These are phyloP conservation scores for Yamadazyma taylorii DNA, from an alignment of 1,139 yeast species.

Conservation along the genomic window DNA sequence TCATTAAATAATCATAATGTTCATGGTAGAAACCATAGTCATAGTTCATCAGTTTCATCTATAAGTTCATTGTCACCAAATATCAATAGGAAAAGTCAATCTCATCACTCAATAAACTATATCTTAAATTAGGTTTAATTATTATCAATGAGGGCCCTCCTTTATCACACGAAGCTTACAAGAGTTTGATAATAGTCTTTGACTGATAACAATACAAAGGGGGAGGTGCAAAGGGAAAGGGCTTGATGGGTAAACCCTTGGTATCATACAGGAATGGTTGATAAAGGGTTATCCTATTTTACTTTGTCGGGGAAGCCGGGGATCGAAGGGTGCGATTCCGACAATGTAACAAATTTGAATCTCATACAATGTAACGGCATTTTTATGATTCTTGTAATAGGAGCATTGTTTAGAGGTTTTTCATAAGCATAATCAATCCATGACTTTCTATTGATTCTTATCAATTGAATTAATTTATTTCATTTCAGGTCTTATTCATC, in stretches of 20 bases:
- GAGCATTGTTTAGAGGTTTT: no score
- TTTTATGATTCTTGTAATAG: neutral
- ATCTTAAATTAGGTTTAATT: constrained; percentile 23
- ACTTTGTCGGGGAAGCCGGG: constrained; percentile 1
- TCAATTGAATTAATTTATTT: neutral
- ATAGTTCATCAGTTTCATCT: constrained; percentile 9
- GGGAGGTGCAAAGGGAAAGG: no score
- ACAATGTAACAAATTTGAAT: no score
- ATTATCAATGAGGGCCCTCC: no score
- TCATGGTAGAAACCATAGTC: neutral
- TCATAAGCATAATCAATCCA: no score
- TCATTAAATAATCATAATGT: constrained; percentile 1
- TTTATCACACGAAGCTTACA: no score
- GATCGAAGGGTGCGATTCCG: no score
- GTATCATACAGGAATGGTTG: no score
- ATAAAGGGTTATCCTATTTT: no score
- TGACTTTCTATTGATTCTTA: neutral
- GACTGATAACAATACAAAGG: no score
- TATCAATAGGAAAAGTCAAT: constrained; percentile 19
- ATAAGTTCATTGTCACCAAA: constrained; percentile 8
- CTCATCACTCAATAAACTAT: constrained; percentile 31
- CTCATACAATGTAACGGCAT: constrained; percentile 1
- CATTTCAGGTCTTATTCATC: neutral
- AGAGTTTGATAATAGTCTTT: no score
- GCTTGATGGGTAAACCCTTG: no score